phyloP scores from a whole-genome alignment of 352 stramenopile genomes.

The Globisporangium irregulare region DNA sequence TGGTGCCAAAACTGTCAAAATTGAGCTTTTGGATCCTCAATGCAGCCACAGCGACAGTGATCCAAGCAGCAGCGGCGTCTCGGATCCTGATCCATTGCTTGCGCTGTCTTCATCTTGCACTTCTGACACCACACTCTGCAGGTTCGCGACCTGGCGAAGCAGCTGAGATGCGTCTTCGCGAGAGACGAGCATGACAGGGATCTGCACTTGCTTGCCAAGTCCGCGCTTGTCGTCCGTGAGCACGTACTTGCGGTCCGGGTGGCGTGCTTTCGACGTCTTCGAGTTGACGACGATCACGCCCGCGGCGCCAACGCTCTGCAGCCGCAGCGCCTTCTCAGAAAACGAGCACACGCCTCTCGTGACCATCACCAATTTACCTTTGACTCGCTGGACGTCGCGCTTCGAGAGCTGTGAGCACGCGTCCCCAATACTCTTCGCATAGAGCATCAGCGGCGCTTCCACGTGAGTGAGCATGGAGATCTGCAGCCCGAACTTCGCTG shows the following conservation, averaged over 20 bases:
- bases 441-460: conserved; percentile 56
- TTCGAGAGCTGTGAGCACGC: conserved; percentile 40
- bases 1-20: conserved; percentile 14
- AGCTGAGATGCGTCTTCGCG: conserved; percentile 47
- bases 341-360: conserved; percentile 74
- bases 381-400: conserved; percentile 20
- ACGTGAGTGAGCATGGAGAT: conserved; percentile 38
- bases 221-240: conserved; percentile 53
- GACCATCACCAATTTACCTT: conserved; percentile 68
- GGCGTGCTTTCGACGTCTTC: conserved; percentile 35
- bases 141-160: conserved; percentile 29
- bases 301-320: conserved; percentile 53
- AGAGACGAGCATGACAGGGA: conserved; percentile 70
- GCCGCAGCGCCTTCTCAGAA: conserved; percentile 60
- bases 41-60: conserved; percentile 68
- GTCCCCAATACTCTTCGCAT: conserved; percentile 34
- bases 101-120: conserved; percentile 14
- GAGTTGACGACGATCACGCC: conserved; percentile 75
- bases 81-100: not conserved
- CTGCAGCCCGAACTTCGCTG: conserved; percentile 60
- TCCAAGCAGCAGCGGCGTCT: conserved; percentile 25
- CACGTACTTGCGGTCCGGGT: conserved; percentile 57
- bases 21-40: conserved; percentile 17
- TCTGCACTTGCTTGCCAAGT: conserved; percentile 44
- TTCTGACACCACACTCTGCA: conserved; percentile 5